Percentiles rank a stretch among this genome's conserved stretches.
phyloP scores from a whole-genome alignment of 148 eudicot genomes.

The Heliosperma pusillum region DNA sequence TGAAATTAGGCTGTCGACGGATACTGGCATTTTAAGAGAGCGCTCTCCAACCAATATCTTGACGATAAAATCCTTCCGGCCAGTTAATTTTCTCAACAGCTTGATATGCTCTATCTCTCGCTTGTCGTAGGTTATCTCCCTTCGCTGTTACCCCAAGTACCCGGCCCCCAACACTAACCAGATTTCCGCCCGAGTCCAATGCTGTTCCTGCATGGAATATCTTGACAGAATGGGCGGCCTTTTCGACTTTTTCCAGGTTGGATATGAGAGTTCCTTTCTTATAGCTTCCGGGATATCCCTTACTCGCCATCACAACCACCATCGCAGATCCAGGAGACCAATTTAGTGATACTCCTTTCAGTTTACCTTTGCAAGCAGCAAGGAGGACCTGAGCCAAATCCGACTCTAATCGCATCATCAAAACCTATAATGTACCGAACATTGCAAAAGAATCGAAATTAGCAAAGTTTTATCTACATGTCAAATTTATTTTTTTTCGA shows the following conservation, averaged over 20 bases:
- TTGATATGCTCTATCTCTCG: constrained; percentile 64
- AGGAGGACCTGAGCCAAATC: constrained; percentile 83
- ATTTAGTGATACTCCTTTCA: constrained; percentile 51
- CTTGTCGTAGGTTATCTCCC: constrained; percentile 74
- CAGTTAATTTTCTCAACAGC: constrained; percentile 67
- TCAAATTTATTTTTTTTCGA: too few relatives aligned
- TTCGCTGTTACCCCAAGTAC: constrained; percentile 88
- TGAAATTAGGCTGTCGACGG: too few relatives aligned
- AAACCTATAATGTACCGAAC: constrained; percentile 39
- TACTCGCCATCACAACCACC: constrained; percentile 98
- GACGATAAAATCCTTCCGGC: constrained; percentile 75
- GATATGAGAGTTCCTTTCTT: constrained; percentile 63
- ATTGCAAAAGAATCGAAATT: too few relatives aligned
- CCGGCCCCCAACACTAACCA: constrained; percentile 80
- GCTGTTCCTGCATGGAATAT: constrained; percentile 92
- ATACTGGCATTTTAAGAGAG: constrained; percentile 32
- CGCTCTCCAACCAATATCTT: constrained; percentile 95
- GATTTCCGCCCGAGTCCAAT: constrained; percentile 54
- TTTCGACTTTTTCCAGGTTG: constrained; percentile 67
- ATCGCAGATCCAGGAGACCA: constrained; percentile 93
- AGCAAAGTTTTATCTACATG: too few relatives aligned
- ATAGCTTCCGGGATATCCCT: constrained; percentile 87
- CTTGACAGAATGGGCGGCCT: constrained; percentile 59
- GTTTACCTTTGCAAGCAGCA: constrained; percentile 77
- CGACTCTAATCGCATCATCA: constrained; percentile 86